phyloP scores from a whole-genome alignment of 306 rosid genomes.

The Pterocarpus santalinus region DNA sequence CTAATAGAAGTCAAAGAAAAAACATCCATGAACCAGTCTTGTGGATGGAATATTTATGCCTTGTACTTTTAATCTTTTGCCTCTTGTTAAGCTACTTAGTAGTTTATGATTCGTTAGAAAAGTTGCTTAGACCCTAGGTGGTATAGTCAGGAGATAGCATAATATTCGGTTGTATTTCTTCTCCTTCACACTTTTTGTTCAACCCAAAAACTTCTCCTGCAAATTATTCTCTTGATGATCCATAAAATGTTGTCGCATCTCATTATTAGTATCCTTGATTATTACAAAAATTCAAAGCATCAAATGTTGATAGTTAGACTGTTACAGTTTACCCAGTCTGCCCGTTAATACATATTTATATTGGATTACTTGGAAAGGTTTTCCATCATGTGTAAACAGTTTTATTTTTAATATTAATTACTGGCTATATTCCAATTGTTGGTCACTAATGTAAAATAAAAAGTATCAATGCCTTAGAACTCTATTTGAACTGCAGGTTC shows the following conservation, averaged over 20 bases:
- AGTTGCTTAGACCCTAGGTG: too few relatives aligned
- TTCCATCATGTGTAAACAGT: conserved; percentile 4
- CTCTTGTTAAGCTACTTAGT: too few relatives aligned
- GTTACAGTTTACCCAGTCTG: conserved; percentile 8
- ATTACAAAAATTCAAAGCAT: conserved; percentile 3
- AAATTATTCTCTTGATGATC: conserved; percentile 16
- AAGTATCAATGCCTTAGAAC: conserved; percentile 27
- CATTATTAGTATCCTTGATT: conserved; percentile 10
- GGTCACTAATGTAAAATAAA: neutral
- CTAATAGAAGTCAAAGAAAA: too few relatives aligned
- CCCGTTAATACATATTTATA: conserved; percentile 24
- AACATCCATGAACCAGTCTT: too few relatives aligned
- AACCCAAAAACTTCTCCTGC: conserved; percentile 27
- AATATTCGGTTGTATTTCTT: too few relatives aligned
- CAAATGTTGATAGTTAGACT: conserved; percentile 29
- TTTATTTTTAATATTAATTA: neutral
- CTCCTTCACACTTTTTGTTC: neutral
- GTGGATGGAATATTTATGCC: too few relatives aligned
- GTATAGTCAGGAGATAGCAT: too few relatives aligned
- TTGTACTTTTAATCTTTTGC: too few relatives aligned
- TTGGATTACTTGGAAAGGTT: conserved; percentile 11
- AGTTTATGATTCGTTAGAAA: too few relatives aligned
- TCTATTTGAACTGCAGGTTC: conserved; percentile 72
- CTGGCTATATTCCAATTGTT: conserved; percentile 6
- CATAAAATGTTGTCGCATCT: conserved; percentile 9